These are phyloP conservation scores for Paratrimastix pyriformis DNA, from an alignment of 78 protist species.

Conservation along the genomic window DNA sequence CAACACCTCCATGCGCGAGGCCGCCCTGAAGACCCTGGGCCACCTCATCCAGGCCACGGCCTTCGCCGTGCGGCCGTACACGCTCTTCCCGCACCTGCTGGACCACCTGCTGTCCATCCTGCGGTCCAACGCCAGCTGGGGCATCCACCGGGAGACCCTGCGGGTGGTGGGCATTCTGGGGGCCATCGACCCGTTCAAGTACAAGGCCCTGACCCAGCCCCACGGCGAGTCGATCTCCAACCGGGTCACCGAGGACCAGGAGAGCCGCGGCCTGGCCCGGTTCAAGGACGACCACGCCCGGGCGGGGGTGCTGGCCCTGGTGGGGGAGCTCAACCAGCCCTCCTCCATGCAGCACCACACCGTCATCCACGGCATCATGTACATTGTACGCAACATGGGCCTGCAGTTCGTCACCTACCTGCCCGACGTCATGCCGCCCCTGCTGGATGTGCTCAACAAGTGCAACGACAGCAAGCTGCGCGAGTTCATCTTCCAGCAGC, in stretches of 20 bases:
- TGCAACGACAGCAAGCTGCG: background rate
- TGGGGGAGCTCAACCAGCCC: no score
- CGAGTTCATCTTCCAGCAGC: slow-evolving; percentile 27
- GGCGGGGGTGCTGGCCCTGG: no score
- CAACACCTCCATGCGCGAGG: slow-evolving; percentile 21
- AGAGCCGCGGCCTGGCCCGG: no score
- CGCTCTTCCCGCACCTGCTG: slow-evolving; percentile 63
- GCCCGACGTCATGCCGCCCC: slow-evolving; percentile 67
- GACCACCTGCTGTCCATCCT: slow-evolving; percentile 34
- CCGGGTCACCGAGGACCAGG: no score
- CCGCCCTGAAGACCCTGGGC: slow-evolving; percentile 73
- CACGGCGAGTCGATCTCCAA: no score
- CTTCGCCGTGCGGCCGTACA: slow-evolving; percentile 65
- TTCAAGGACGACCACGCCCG: no score
- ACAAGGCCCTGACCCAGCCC: no score
- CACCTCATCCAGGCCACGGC: slow-evolving; percentile 70
- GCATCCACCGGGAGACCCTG: slow-evolving; percentile 54
- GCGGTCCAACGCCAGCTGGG: slow-evolving; percentile 13
- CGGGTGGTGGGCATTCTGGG: slow-evolving; percentile 88
- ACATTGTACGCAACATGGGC: slow-evolving; percentile 59
- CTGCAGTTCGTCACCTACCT: slow-evolving; percentile 67
- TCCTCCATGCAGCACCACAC: no score
- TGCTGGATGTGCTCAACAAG: slow-evolving; percentile 4
- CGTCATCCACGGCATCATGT: slow-evolving; percentile 60
- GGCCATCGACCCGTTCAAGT: slow-evolving; percentile 94